A percentile compares a stretch with the other conserved stretches of the same genome.
phyloP scores from a whole-genome alignment of 139 green algal species.

The Pleodorina starrii region DNA sequence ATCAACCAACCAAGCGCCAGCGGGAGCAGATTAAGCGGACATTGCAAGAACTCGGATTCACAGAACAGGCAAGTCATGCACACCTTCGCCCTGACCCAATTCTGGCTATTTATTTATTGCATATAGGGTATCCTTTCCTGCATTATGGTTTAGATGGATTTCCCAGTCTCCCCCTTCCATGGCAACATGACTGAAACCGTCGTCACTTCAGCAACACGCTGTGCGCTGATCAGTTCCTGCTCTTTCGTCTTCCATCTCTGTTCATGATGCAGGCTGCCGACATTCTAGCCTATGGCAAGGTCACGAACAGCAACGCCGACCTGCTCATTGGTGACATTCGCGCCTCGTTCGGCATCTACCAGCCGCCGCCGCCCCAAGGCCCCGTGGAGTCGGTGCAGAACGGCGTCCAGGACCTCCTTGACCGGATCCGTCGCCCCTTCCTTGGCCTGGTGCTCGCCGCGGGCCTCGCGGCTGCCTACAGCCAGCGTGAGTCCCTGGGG shows the following conservation, averaged over 20 bases:
- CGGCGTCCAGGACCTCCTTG: slow-evolving; percentile 14
- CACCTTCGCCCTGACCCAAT: not conserved
- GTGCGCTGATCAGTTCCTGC: no score
- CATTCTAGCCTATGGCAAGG: slow-evolving; percentile 36
- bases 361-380: not conserved
- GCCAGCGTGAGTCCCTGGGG: slow-evolving; percentile 35
- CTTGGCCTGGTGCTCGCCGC: slow-evolving; percentile 15
- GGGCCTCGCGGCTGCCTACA: not conserved
- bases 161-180: no score
- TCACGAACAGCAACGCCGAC: slow-evolving; percentile 40
- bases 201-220: no score
- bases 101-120: not conserved
- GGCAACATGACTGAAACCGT: no score
- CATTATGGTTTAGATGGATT: no score
- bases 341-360: slow-evolving; percentile 39
- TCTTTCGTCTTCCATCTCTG: no score
- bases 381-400: slow-evolving; percentile 15
- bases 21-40: slow-evolving; percentile 29
- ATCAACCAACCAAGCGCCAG: slow-evolving; percentile 17
- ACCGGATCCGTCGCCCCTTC: slow-evolving; percentile 16
- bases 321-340: slow-evolving; percentile 50
- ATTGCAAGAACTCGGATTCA: slow-evolving; percentile 28
- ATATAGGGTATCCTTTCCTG: not conserved
- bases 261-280: not conserved
- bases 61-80: slow-evolving; percentile 16